Evolutionary conservation across 495 filamentous ascomycete species (phyloP), one percentile per base, ranked within the genome.

Genomic region (Talaromyces proteolyticus): DNA sequence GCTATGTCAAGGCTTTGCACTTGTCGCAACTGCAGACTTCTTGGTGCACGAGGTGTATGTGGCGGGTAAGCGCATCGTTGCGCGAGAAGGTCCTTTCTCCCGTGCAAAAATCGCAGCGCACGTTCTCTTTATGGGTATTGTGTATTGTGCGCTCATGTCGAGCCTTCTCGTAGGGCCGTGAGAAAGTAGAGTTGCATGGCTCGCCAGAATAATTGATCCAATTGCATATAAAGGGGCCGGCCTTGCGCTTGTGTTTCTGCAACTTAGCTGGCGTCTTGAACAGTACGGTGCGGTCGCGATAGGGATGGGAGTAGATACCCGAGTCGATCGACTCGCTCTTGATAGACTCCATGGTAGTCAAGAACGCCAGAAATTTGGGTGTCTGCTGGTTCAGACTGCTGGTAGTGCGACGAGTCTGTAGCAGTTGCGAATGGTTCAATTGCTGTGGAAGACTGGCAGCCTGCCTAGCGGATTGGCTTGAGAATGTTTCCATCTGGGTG

Each of bases 81-180:
- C 93, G 80, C 51, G 87, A 92, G 61, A 97, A 96, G 0, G 89
- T 92, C 76, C 96, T 96, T 60, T 96, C 91, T 54, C 96, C 93
- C n/a, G 88, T 91, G 68, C 92, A 97, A 42, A 94, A 68, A 47
- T 91, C 83, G 65, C 92, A 98, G 19, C 89, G 84, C n/a, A 95
- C 91, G 69, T 98, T 97, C 60, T 89, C 83, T 79, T 96, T 95
- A 57, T 84, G 79, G 3, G 85, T 86, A 57, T 95, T 96, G 75
- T 98, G 93, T 57, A 97, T 96, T 8, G 93, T 97, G 57, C 96
- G 91, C 66, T 98, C 93, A 64, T 98, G 93, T 7, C 93, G 79
- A 8, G 93, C 97, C 25, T 97, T 79, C 69, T 98, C 93, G 78
- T 98, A 98, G 24, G 92, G 91, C n/a, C 93, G 79, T 2, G 92